Conservation (phyloP, 495 filamentous ascomycete species). For the Hypoxylon lenormandii region DNA sequence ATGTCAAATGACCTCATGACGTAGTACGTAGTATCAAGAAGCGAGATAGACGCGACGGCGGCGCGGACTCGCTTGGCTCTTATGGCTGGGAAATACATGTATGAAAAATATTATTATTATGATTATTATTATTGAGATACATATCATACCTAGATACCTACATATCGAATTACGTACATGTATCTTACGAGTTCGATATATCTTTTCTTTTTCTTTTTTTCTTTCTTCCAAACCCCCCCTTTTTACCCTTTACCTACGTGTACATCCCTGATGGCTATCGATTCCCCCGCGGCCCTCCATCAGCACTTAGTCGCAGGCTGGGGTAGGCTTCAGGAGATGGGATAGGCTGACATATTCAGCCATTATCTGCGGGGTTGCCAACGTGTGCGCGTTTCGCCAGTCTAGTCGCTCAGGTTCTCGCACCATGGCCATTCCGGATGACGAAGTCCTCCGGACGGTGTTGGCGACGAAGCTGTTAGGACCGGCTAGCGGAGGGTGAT, state of each 20-base stretch:
- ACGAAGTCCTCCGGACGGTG: slow-evolving; percentile 26
- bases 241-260: slow-evolving; percentile 13
- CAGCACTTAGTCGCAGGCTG: slow-evolving; percentile 39
- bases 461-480: slow-evolving; percentile 20
- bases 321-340: slow-evolving; percentile 29
- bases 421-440: slow-evolving; percentile 26
- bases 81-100: slow-evolving; percentile 8
- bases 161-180: slow-evolving; percentile 45
- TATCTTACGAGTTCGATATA: slow-evolving; percentile 14
- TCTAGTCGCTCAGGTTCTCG: slow-evolving; percentile 7
- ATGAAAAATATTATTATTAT: no score
- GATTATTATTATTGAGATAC: slow-evolving; percentile 3
- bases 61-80: slow-evolving; percentile 19
- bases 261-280: slow-evolving; percentile 21
- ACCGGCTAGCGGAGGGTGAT: slow-evolving; percentile 43
- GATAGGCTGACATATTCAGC: slow-evolving; percentile 34
- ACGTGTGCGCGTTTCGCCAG: slow-evolving; percentile 10
- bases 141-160: no score
- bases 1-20: slow-evolving; percentile 36
- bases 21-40: slow-evolving; percentile 42
- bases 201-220: no score
- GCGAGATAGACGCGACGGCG: slow-evolving; percentile 35
- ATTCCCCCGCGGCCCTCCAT: slow-evolving; percentile 31
- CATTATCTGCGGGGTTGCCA: slow-evolving; percentile 47
- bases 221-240: no score